These are phyloP conservation scores for Psilocybe cyanescens DNA, from an alignment of 768 basidiomycete species.

Conservation along the genomic window DNA sequence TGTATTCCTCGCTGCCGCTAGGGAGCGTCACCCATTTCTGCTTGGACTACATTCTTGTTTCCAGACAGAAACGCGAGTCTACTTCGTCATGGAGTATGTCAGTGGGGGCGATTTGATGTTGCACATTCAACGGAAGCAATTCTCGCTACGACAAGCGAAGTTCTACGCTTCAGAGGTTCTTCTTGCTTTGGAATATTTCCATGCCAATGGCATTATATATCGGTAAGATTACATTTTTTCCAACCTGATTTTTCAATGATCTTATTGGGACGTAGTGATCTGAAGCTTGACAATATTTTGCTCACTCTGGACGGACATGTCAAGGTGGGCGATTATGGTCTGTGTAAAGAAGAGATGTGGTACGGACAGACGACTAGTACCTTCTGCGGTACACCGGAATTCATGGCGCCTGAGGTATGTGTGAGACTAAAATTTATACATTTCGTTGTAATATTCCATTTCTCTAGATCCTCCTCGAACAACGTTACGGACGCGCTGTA, in stretches of 20 bases:
- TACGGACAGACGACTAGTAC: slow-evolving; percentile 94
- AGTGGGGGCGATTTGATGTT: slow-evolving; percentile 99
- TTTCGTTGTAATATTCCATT: background rate
- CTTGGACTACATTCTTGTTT: slow-evolving; percentile 98
- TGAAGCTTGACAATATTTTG: slow-evolving; percentile 98
- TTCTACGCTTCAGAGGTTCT: slow-evolving; percentile 98
- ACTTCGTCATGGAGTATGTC: slow-evolving; percentile 99
- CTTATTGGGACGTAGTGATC: slow-evolving; percentile 60
- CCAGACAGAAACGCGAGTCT: slow-evolving; percentile 98
- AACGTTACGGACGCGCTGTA: slow-evolving; percentile 97
- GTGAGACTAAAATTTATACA: background rate
- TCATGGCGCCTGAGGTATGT: slow-evolving; percentile 97
- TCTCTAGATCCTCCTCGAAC: slow-evolving; percentile 92
- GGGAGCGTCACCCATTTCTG: slow-evolving; percentile 96
- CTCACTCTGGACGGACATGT: slow-evolving; percentile 97
- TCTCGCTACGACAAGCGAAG: slow-evolving; percentile 97
- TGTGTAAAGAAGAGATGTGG: slow-evolving; percentile 99
- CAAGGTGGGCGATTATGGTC: slow-evolving; percentile 98
- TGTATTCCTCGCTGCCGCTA: slow-evolving; percentile 95
- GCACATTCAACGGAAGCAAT: slow-evolving; percentile 98
- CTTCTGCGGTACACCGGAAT: slow-evolving; percentile 99
- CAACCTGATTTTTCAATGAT: background rate
- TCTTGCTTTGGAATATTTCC: slow-evolving; percentile 96
- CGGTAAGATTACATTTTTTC: slow-evolving; percentile 49
- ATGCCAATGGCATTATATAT: slow-evolving; percentile 98